phyloP scores from a whole-genome alignment of 192 early-diverging fungal species.

The Dimargaris cristalligena region DNA sequence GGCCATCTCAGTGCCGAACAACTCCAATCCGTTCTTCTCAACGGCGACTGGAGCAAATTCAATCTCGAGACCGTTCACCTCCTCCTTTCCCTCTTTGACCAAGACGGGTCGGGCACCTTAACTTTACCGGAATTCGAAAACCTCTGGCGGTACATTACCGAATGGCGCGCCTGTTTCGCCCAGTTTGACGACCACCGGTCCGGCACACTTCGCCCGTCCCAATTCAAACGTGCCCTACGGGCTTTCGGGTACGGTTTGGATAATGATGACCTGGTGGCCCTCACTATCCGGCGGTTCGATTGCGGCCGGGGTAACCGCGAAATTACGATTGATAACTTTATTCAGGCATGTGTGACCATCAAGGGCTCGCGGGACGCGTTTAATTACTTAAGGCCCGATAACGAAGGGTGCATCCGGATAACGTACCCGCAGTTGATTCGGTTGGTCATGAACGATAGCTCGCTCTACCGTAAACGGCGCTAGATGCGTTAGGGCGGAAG shows the following conservation, averaged over 20 bases:
- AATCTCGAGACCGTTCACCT: slow-evolving; percentile 64
- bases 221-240: slow-evolving; percentile 4
- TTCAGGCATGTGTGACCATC: slow-evolving; percentile 8
- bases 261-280: neutral
- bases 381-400: neutral
- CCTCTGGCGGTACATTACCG: slow-evolving; percentile 66
- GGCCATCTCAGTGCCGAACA: slow-evolving; percentile 53
- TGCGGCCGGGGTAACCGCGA: neutral
- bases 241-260: slow-evolving; percentile 6
- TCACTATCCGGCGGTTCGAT: slow-evolving; percentile 1
- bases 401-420: neutral
- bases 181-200: slow-evolving; percentile 57
- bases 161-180: slow-evolving; percentile 68
- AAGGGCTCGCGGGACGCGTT: slow-evolving; percentile 1
- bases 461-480: neutral
- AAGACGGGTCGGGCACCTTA: slow-evolving; percentile 61
- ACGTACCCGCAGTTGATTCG: slow-evolving; percentile 7
- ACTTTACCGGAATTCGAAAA: slow-evolving; percentile 57
- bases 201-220: slow-evolving; percentile 24
- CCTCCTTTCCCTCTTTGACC: slow-evolving; percentile 67
- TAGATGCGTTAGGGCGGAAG: too few relatives aligned
- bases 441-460: slow-evolving; percentile 1
- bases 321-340: slow-evolving; percentile 5
- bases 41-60: slow-evolving; percentile 67
- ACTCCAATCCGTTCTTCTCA: slow-evolving; percentile 55